phyloP scores from a whole-genome alignment of 192 early-diverging fungal genomes.

The Blastocladiella britannica region DNA sequence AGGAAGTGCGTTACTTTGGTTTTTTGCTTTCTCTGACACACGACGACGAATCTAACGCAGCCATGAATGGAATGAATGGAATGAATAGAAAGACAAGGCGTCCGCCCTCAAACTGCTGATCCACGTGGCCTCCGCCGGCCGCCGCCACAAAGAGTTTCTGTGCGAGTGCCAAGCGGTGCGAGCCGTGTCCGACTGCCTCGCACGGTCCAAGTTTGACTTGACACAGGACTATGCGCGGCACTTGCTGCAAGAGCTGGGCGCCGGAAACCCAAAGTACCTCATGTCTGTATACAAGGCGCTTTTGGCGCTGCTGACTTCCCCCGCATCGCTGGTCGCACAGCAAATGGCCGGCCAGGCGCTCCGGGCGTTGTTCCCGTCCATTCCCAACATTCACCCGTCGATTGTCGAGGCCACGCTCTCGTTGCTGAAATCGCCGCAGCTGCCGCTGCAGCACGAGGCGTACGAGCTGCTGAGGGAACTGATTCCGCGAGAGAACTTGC shows the following conservation, averaged over 20 bases:
- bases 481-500: conserved; percentile 14
- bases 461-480: conserved; percentile 33
- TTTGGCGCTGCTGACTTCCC: conserved; percentile 26
- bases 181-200: conserved; percentile 31
- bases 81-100: conserved; percentile 25
- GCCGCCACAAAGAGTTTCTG: conserved; percentile 41
- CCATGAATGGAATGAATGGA: too few species aligned
- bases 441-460: conserved; percentile 43
- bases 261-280: conserved; percentile 42
- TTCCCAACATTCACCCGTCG: conserved; percentile 25
- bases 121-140: conserved; percentile 25
- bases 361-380: conserved; percentile 29
- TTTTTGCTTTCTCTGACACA: neutral
- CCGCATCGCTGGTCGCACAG: conserved; percentile 24
- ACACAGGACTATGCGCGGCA: conserved; percentile 36
- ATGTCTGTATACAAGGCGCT: conserved; percentile 41
- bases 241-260: conserved; percentile 28
- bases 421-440: conserved; percentile 27
- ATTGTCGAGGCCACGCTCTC: conserved; percentile 27
- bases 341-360: conserved; percentile 41
- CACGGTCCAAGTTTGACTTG: conserved; percentile 26
- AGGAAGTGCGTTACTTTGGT: conserved; percentile 16
- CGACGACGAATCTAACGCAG: neutral
- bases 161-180: conserved; percentile 30
- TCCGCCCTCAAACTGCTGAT: conserved; percentile 26